Percentiles rank a stretch among this genome's conserved stretches.
Conservation (phyloP, 2,329 filamentous ascomycete species). For the Clonostachys solani region DNA sequence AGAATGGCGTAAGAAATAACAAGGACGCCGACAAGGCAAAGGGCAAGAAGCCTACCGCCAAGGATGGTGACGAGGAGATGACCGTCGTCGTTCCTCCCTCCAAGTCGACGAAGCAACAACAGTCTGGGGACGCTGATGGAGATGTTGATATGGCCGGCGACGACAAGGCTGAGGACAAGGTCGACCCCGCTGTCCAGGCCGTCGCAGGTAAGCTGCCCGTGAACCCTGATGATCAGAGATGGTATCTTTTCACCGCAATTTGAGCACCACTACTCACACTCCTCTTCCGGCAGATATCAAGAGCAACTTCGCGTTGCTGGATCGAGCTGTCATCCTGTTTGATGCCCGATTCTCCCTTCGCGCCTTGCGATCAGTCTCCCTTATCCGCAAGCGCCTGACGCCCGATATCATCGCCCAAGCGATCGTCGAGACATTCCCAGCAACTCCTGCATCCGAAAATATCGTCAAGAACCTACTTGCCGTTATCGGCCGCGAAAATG, state of each 20-base stretch:
- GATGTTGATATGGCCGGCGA: slow-evolving; percentile 69
- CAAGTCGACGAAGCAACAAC: slow-evolving; percentile 49
- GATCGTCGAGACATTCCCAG: slow-evolving; percentile 75
- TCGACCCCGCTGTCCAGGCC: slow-evolving; percentile 57
- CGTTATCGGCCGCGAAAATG: slow-evolving; percentile 63
- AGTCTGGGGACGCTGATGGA: slow-evolving; percentile 60
- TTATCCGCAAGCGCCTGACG: slow-evolving; percentile 85
- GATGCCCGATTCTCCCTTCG: slow-evolving; percentile 93
- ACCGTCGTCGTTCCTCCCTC: slow-evolving; percentile 74
- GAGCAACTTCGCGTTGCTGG: slow-evolving; percentile 86
- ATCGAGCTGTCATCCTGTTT: slow-evolving; percentile 88
- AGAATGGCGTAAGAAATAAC: slow-evolving; percentile 66
- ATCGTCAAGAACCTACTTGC: slow-evolving; percentile 67
- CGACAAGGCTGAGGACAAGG: slow-evolving; percentile 49
- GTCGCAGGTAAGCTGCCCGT: slow-evolving; percentile 46
- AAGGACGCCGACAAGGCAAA: slow-evolving; percentile 64
- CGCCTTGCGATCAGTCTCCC: slow-evolving; percentile 91
- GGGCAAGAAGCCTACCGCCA: slow-evolving; percentile 52
- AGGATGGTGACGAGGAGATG: slow-evolving; percentile 75
- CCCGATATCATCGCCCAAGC: slow-evolving; percentile 77
- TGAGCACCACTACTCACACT: not conserved
- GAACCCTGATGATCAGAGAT: not conserved
- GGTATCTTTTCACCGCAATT: not conserved
- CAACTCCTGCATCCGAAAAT: slow-evolving; percentile 53
- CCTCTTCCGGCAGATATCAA: slow-evolving; percentile 71